Evolutionary conservation across 257 asterid species (phyloP), one percentile per base, ranked within the genome.

Genomic region (Salvia rosmarinus): DNA sequence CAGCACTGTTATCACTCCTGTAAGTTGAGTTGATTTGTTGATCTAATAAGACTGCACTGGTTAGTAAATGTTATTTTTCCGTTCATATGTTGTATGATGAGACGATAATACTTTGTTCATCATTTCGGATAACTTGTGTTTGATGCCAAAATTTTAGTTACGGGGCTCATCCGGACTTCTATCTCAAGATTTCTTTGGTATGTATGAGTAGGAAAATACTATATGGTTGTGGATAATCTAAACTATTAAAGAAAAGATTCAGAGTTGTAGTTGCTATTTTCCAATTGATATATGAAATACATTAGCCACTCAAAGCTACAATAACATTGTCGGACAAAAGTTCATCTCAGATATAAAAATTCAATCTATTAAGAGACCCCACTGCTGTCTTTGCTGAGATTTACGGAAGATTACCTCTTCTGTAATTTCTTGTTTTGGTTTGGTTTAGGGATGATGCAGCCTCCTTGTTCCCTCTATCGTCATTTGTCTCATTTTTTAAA

Each of bases 1-100:
- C 82, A 88, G 95, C 76, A 81, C 84, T 44, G 95, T 88, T 51
- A 84, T 88, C 68, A 88, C 81, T 50, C 95, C 91, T 59, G 95
- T 88, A 76, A 87, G 90, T 87, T 55, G 65, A 49, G 13, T n/a
- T n/a, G n/a, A n/a, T 28, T 57, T 75, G 17, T 50, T 60, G 21
- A 40, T 52, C n/a, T 39, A 9, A 28, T 43, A 30, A 54, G 16
- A 34, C 7, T 9, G 17, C 13, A 32, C n/a, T 64, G n/a, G 2
- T 37, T 32, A 37, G 43, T 34, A 16, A 1, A 30, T 68, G 65
- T 19, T 42, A 4, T 32, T 16, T 44, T 12, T 69, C 40, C 34
- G 0, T 62, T 19, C 51, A 20, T 17, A 8, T 20, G 30, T n/a
- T 54, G 55, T 46, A 23, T 47, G 20, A 47, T 35, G 21, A 17